phyloP scores from a whole-genome alignment of 2,329 filamentous ascomycete species.

The Aaosphaeria pasadenensis region DNA sequence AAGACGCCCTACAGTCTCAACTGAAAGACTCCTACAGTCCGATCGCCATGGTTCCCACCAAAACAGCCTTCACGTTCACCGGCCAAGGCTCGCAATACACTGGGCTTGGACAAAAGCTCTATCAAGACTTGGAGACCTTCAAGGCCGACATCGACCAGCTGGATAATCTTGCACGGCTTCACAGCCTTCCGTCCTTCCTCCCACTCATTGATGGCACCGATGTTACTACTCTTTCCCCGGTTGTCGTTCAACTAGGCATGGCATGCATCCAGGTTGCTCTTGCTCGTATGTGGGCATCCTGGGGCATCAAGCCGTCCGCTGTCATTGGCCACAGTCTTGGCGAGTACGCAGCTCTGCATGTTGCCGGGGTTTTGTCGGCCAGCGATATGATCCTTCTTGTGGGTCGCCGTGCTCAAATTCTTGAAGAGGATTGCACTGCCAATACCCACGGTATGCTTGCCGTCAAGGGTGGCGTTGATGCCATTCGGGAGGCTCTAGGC shows the following conservation, averaged over 20 bases:
- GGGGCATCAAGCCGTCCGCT: conserved; percentile 52
- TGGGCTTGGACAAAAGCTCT: conserved; percentile 49
- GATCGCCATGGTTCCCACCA: conserved; percentile 52
- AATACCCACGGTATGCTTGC: conserved; percentile 67
- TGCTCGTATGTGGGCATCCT: conserved; percentile 52
- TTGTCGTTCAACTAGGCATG: conserved; percentile 53
- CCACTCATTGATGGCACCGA: conserved; percentile 49
- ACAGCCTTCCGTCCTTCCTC: conserved; percentile 49
- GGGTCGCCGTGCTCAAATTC: conserved; percentile 63
- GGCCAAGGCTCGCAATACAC: conserved; percentile 54
- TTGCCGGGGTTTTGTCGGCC: conserved; percentile 67
- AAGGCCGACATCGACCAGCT: conserved; percentile 50
- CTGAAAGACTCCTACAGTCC: conserved; percentile 51
- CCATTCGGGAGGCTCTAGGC: conserved; percentile 53
- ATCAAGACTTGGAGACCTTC: conserved; percentile 48
- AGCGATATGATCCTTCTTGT: conserved; percentile 72
- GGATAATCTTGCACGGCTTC: conserved; percentile 45
- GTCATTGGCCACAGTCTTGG: conserved; percentile 36
- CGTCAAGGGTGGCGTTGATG: conserved; percentile 51
- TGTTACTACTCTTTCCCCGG: conserved; percentile 48
- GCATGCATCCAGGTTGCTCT: conserved; percentile 53
- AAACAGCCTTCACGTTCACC: conserved; percentile 52
- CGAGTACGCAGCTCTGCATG: conserved; percentile 40
- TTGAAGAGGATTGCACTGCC: conserved; percentile 62
- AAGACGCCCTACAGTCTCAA: conserved; percentile 45